phyloP scores from a whole-genome alignment of 768 basidiomycete species.

The Trametes cingulata region DNA sequence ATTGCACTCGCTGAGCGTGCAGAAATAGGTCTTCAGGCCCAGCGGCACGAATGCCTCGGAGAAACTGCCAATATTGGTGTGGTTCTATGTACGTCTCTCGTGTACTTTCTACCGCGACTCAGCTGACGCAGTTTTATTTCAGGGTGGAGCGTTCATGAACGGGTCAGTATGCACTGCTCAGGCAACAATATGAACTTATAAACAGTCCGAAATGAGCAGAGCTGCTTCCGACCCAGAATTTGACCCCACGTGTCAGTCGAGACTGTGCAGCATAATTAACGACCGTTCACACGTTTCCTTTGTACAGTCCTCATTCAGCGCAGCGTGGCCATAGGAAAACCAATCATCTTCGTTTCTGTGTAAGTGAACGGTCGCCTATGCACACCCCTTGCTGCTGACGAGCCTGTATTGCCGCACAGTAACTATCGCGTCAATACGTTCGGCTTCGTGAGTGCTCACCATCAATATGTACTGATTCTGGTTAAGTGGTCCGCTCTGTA shows the following conservation, averaged over 20 bases:
- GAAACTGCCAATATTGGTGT: conserved; percentile 33
- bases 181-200: background rate
- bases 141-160: conserved; percentile 52
- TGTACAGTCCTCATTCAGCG: conserved; percentile 47
- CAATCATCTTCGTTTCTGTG: conserved; percentile 54
- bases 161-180: conserved; percentile 35
- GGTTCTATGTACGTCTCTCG: conserved; percentile 32
- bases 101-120: background rate
- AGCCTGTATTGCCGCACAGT: conserved; percentile 29
- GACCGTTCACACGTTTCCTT: background rate
- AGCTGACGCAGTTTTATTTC: background rate
- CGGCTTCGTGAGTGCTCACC: conserved; percentile 48
- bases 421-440: conserved; percentile 62
- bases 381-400: background rate
- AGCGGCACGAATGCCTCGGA: conserved; percentile 17
- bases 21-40: conserved; percentile 30
- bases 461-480: background rate
- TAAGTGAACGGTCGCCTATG: background rate
- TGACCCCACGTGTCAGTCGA: conserved; percentile 48
- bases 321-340: conserved; percentile 48
- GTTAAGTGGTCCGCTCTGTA: conserved; percentile 20
- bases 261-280: background rate
- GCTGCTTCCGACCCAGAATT: conserved; percentile 43
- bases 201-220: conserved; percentile 28
- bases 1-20: background rate